Evolutionary conservation across 192 early-diverging fungal genomes (phyloP).

Genomic region (Dimargaris verticillata): DNA sequence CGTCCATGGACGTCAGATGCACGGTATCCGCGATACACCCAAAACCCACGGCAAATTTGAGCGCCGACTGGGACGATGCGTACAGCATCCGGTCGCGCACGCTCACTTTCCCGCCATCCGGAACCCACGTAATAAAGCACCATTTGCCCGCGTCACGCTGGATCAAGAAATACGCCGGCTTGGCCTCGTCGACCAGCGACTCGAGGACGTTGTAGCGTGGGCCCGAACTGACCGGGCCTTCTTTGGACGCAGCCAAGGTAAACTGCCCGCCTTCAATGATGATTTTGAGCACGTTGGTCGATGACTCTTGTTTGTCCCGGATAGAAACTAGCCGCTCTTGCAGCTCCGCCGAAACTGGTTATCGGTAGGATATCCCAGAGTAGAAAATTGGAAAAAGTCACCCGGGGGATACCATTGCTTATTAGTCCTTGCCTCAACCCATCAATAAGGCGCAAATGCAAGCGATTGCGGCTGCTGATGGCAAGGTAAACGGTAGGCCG

Average conservation of each 20-base stretch:
- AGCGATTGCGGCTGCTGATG: too few relatives aligned
- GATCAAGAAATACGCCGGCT: constrained; percentile 23
- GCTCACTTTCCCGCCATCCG: constrained; percentile 24
- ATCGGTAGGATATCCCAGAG: too few relatives aligned
- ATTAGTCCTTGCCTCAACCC: too few relatives aligned
- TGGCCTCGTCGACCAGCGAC: constrained; percentile 4
- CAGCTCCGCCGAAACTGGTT: too few relatives aligned
- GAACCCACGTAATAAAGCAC: constrained; percentile 33
- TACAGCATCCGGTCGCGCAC: constrained; percentile 31
- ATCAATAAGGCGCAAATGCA: too few relatives aligned
- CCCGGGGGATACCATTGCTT: too few relatives aligned
- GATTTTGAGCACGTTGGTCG: constrained; percentile 21
- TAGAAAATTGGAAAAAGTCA: too few relatives aligned
- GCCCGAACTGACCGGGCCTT: constrained; percentile 23
- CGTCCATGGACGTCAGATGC: constrained; percentile 24
- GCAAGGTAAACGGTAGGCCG: too few relatives aligned
- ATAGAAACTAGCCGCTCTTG: too few relatives aligned
- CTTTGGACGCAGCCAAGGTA: constrained; percentile 20
- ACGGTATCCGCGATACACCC: constrained; percentile 17
- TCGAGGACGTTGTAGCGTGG: constrained; percentile 10
- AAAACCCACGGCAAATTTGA: constrained; percentile 25
- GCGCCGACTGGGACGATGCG: constrained; percentile 24
- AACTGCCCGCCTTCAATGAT: constrained; percentile 24
- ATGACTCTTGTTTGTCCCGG: constrained; percentile 4
- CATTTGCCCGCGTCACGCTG: constrained; percentile 18